A percentile compares a stretch with the other conserved stretches of the same genome.
Conservation (phyloP, 306 rosid species). For the Psophocarpus tetragonolobus region DNA sequence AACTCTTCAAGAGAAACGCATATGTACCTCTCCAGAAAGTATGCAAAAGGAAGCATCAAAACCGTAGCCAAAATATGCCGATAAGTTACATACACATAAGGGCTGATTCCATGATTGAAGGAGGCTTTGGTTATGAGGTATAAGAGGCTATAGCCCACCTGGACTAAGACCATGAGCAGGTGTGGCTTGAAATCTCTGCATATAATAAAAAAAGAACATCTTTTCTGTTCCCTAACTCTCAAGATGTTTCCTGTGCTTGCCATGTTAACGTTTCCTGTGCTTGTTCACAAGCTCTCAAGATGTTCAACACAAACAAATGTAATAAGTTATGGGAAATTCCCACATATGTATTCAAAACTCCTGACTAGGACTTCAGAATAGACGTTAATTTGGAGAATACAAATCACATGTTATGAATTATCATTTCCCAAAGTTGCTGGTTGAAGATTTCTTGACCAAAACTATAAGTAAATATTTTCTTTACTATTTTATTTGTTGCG, state of each 20-base stretch:
- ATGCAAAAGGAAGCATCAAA: constrained; percentile 71
- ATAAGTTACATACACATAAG: constrained; percentile 73
- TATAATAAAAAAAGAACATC: background rate
- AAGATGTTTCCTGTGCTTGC: background rate
- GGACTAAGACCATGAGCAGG: constrained; percentile 56
- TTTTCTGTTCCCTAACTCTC: constrained; percentile 39
- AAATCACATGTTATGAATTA: background rate
- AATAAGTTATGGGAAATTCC: constrained; percentile 32
- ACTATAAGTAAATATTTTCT: background rate
- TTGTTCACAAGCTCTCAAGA: background rate
- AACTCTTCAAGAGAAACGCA: background rate
- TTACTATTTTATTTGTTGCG: background rate
- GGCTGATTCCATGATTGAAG: constrained; percentile 90
- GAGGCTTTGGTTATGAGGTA: constrained; percentile 72
- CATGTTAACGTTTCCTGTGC: background rate
- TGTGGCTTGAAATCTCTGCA: constrained; percentile 68
- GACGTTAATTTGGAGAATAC: background rate
- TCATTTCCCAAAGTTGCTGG: background rate
- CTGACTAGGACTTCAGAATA: background rate
- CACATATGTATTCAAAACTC: background rate
- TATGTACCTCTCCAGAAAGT: constrained; percentile 67
- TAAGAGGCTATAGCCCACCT: constrained; percentile 56
- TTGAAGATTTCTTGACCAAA: background rate
- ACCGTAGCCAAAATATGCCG: constrained; percentile 59
- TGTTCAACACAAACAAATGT: background rate